These are phyloP conservation scores for Colletotrichum gigasporum DNA, from an alignment of 2,329 filamentous ascomycete species.

Conservation along the genomic window DNA sequence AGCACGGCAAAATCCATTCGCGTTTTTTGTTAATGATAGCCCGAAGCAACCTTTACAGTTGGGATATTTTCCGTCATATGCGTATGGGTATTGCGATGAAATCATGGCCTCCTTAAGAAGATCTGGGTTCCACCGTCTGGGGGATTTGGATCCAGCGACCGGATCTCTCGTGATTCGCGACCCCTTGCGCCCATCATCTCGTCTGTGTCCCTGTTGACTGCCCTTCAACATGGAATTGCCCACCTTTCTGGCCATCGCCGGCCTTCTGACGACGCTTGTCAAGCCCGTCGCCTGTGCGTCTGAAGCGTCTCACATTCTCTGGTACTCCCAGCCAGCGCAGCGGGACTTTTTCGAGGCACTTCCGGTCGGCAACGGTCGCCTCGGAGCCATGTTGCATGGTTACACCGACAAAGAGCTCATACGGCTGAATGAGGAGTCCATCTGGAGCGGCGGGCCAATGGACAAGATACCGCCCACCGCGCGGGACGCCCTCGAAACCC, in stretches of 20 bases:
- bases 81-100: too few relatives aligned
- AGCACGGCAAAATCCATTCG: background rate
- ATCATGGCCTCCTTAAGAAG: too few relatives aligned
- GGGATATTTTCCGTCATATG: background rate
- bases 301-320: background rate
- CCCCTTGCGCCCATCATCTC: too few relatives aligned
- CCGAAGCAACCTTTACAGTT: background rate
- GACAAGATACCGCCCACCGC: slow-evolving; percentile 47
- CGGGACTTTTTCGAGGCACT: slow-evolving; percentile 32
- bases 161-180: too few relatives aligned
- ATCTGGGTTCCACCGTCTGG: too few relatives aligned
- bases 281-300: background rate
- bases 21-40: background rate
- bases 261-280: background rate
- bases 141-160: too few relatives aligned
- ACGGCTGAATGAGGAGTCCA: slow-evolving; percentile 54
- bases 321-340: background rate
- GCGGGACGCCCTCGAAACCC: background rate
- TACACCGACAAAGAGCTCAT: slow-evolving; percentile 43
- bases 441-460: slow-evolving; percentile 51
- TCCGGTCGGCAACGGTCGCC: slow-evolving; percentile 54
- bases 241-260: background rate
- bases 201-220: too few relatives aligned
- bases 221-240: background rate
- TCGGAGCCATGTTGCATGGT: slow-evolving; percentile 49